Conservation (phyloP, 2,329 filamentous ascomycete genomes). For the Chaetomium sp. region DNA sequence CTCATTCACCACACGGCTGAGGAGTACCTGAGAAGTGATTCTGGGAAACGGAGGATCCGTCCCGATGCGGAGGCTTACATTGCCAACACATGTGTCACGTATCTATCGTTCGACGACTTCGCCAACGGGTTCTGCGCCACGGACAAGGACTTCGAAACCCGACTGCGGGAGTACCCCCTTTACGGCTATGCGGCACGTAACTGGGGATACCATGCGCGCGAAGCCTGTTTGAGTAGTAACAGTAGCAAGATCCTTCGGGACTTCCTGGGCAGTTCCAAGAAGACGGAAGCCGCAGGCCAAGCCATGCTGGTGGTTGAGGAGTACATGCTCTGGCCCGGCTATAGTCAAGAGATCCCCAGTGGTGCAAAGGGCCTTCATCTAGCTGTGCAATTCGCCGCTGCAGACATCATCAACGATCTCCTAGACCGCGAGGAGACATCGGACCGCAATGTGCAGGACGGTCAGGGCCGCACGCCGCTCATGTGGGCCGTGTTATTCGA, state of each 20-base stretch:
- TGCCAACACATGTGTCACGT: constrained; percentile 22
- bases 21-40: constrained; percentile 29
- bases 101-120: neutral
- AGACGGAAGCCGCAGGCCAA: neutral
- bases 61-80: constrained; percentile 7
- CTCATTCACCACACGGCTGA: constrained; percentile 37
- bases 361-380: no score
- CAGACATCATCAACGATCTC: no score
- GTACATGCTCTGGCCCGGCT: neutral
- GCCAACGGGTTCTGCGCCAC: constrained; percentile 12
- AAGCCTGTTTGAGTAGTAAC: neutral
- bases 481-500: neutral
- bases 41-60: neutral
- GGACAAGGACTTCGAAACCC: constrained; percentile 16
- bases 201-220: constrained; percentile 31
- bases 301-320: neutral
- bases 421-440: no score
- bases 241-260: neutral
- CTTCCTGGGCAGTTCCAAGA: neutral
- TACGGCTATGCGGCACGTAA: constrained; percentile 29
- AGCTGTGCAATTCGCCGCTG: no score
- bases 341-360: no score
- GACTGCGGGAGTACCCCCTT: constrained; percentile 23
- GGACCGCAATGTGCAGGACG: no score
- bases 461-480: neutral